Evolutionary conservation across 169 alveolate species (phyloP), one percentile per base, ranked within the genome.

Genomic region (Plasmodium gaboni): DNA sequence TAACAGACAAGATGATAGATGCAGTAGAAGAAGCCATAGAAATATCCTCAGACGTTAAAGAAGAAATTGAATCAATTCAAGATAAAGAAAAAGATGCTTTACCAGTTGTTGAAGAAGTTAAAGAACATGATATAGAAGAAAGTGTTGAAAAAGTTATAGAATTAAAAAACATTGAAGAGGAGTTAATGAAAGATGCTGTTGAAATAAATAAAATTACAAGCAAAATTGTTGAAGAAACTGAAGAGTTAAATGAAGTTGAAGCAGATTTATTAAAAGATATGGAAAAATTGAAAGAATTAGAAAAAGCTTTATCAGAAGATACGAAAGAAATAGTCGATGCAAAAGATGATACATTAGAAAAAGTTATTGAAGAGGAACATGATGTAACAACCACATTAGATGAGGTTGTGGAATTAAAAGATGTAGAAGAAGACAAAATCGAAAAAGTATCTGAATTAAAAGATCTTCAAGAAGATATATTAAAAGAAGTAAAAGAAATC

Each of bases 191-290:
- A 9, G 46, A 19, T 22, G 15, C 65, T 26, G 57, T 50, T 15
- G 85, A 32, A 32, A 32, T 32, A 32, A 32, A 32, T 1, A 6
- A 32, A 2, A 32, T 32, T 32, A 32, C 42, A 3, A 32, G 6
- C 42, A 32, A 38, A 51, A 19, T 51, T 22, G 50, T 50, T 42
- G 60, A 71, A 19, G 83, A 19, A n/a, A 15, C 32, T 50, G 48
- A 48, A 38, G 83, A 51, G 9, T 13, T 44, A 71, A 38, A 9
- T 2, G 67, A 32, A 50, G 85, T 9, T 38, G 68, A 50, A 38
- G 85, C 6, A 32, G 42, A 32, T 32, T 32, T 19, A 7, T 12
- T 17, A 24, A 22, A 51, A n/a, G 80, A n/a, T 48, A 15, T 22
- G 15, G 80, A 22, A 12, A 13, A 13, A 57, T 46, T 32, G 7